A percentile compares a stretch with the other conserved stretches of the same genome.
These are phyloP conservation scores for Delphinella strobiligena DNA, from an alignment of 2,329 filamentous ascomycete species.

Conservation along the genomic window DNA sequence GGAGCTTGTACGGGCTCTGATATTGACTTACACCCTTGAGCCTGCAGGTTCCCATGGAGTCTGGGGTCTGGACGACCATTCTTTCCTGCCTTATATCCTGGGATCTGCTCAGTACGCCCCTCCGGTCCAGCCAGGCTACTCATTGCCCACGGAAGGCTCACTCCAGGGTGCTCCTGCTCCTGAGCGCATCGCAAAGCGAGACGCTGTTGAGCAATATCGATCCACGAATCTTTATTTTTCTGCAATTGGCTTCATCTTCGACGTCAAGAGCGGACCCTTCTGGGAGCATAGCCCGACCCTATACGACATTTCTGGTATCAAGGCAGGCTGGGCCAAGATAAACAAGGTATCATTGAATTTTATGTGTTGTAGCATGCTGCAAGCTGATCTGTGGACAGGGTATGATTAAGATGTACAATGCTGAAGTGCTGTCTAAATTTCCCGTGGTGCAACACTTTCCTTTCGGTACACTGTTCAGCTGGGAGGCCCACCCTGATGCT, in stretches of 20 bases:
- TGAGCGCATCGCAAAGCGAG: slow-evolving; percentile 44
- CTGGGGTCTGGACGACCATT: slow-evolving; percentile 97
- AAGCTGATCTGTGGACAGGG: no score
- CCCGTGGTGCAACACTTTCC: slow-evolving; percentile 91
- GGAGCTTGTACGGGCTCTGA: slow-evolving; percentile 67
- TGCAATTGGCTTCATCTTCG: slow-evolving; percentile 91
- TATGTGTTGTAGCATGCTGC: no score
- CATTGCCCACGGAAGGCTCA: slow-evolving; percentile 68
- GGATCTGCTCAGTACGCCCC: slow-evolving; percentile 83
- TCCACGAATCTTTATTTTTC: slow-evolving; percentile 68
- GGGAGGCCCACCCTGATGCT: slow-evolving; percentile 33
- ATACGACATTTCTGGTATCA: slow-evolving; percentile 86
- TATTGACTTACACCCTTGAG: slow-evolving; percentile 83
- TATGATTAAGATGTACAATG: slow-evolving; percentile 99
- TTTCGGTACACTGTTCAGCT: slow-evolving; percentile 37
- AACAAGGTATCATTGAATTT: slow-evolving; percentile 58
- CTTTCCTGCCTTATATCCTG: slow-evolving; percentile 86
- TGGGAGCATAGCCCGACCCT: slow-evolving; percentile 90
- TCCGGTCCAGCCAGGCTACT: slow-evolving; percentile 14
- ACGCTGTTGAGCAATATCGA: slow-evolving; percentile 28
- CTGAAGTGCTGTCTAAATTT: slow-evolving; percentile 91
- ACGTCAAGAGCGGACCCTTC: slow-evolving; percentile 91
- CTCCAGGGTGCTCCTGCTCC: slow-evolving; percentile 56
- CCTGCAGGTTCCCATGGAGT: slow-evolving; percentile 94
- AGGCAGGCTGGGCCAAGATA: slow-evolving; percentile 89